These are phyloP conservation scores for Neurospora sp. DNA, from an alignment of 495 filamentous ascomycete species.

Conservation along the genomic window DNA sequence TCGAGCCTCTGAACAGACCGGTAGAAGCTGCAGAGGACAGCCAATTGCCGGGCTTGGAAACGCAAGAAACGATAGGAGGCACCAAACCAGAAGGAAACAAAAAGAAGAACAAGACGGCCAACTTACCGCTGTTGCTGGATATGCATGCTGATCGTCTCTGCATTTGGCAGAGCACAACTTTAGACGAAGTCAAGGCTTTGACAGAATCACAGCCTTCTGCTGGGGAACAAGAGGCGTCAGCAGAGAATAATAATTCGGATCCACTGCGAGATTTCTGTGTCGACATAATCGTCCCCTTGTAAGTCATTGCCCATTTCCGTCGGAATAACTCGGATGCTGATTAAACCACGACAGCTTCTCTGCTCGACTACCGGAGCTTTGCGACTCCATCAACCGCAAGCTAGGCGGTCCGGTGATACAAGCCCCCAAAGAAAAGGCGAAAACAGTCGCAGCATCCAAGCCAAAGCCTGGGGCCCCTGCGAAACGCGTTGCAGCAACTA, in stretches of 20 bases:
- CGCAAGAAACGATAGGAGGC: slow-evolving; percentile 11
- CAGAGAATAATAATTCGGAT: slow-evolving; percentile 25
- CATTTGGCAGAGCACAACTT: slow-evolving; percentile 86
- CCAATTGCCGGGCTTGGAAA: slow-evolving; percentile 29
- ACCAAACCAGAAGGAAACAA: slow-evolving; percentile 13
- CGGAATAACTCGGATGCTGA: neutral
- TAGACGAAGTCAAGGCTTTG: slow-evolving; percentile 41
- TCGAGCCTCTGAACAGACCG: slow-evolving; percentile 45
- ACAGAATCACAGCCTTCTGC: slow-evolving; percentile 34
- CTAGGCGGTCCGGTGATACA: slow-evolving; percentile 64
- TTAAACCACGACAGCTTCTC: slow-evolving; percentile 47
- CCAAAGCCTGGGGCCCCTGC: slow-evolving; percentile 45
- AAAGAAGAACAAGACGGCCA: slow-evolving; percentile 32
- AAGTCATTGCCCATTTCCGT: slow-evolving; percentile 21
- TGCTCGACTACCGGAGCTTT: slow-evolving; percentile 70
- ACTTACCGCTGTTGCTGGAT: slow-evolving; percentile 55
- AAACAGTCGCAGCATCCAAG: slow-evolving; percentile 22
- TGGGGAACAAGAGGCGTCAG: slow-evolving; percentile 17
- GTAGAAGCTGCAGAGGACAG: slow-evolving; percentile 26
- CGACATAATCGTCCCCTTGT: slow-evolving; percentile 90
- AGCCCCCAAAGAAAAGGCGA: slow-evolving; percentile 44
- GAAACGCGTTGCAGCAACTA: slow-evolving; percentile 38
- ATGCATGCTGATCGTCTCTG: slow-evolving; percentile 81
- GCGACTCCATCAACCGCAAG: slow-evolving; percentile 71
- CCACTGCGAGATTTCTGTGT: slow-evolving; percentile 63